phyloP scores from a whole-genome alignment of 169 alveolate species.

The Plasmodium fragile region DNA sequence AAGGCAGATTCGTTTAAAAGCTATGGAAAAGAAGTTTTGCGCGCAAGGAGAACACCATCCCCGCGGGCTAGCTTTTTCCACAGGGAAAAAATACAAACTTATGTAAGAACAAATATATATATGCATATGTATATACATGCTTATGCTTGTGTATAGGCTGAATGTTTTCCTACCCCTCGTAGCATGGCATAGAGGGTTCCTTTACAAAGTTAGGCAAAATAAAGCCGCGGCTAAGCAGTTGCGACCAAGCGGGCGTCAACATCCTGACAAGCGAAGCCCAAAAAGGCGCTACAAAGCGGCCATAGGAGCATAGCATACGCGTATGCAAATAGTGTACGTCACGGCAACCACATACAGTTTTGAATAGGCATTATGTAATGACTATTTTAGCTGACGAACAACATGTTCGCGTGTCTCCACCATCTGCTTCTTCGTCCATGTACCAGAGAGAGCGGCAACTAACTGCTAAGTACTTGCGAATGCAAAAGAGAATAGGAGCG shows the following conservation, averaged over 20 bases:
- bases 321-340: not conserved
- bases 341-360: not conserved
- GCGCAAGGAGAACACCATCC: not conserved
- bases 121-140: not conserved
- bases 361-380: not conserved
- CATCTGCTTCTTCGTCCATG: not conserved
- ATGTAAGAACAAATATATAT: not conserved
- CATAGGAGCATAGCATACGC: not conserved
- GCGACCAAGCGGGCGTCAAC: not conserved
- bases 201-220: not conserved
- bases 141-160: not conserved
- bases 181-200: not conserved
- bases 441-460: not conserved
- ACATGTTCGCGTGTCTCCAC: not conserved
- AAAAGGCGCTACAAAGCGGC: not conserved
- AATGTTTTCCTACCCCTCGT: not conserved
- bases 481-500: not conserved
- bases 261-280: no score
- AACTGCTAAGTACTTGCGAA: not conserved
- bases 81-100: not conserved
- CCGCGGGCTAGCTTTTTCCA: not conserved
- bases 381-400: not conserved
- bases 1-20: not conserved
- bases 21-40: not conserved
- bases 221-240: not conserved